A percentile compares a stretch with the other conserved stretches of the same genome.
phyloP scores from a whole-genome alignment of 2,329 filamentous ascomycete genomes.

The Fusarium annulatum region DNA sequence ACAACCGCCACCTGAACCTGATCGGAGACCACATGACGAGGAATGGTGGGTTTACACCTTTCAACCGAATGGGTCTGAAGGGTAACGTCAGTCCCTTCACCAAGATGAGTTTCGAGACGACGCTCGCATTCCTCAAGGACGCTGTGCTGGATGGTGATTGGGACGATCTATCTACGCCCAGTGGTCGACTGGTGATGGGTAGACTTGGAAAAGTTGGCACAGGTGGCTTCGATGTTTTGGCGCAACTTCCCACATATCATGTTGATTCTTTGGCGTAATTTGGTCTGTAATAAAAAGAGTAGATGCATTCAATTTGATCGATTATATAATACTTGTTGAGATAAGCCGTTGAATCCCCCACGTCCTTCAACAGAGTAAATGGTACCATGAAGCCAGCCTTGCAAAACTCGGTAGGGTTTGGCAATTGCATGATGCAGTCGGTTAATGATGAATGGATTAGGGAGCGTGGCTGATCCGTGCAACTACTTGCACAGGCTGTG shows the following conservation, averaged over 20 bases:
- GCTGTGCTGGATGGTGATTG: slow-evolving; percentile 90
- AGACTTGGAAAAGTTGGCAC: slow-evolving; percentile 86
- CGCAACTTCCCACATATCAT: slow-evolving; percentile 66
- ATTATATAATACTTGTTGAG: slow-evolving; percentile 12
- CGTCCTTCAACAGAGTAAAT: not conserved
- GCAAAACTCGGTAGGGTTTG: not conserved
- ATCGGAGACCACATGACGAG: slow-evolving; percentile 99
- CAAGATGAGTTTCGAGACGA: slow-evolving; percentile 99
- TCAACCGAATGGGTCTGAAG: slow-evolving; percentile 89
- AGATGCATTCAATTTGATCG: slow-evolving; percentile 30
- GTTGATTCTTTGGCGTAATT: slow-evolving; percentile 47
- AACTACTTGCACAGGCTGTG: not conserved
- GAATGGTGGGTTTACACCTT: slow-evolving; percentile 86
- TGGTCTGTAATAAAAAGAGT: slow-evolving; percentile 37
- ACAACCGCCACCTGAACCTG: slow-evolving; percentile 91
- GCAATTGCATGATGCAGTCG: not conserved
- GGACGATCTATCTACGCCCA: slow-evolving; percentile 88
- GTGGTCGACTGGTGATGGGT: slow-evolving; percentile 88
- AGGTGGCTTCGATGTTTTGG: slow-evolving; percentile 89
- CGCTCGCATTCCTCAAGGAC: slow-evolving; percentile 91
- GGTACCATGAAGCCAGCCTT: not conserved
- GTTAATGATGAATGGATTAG: not conserved
- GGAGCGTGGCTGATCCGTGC: not conserved
- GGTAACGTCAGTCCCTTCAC: slow-evolving; percentile 91
- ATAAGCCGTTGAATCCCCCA: not conserved